These are phyloP conservation scores for Trypanosoma mega DNA, from an alignment of 208 protist species.

Conservation along the genomic window DNA sequence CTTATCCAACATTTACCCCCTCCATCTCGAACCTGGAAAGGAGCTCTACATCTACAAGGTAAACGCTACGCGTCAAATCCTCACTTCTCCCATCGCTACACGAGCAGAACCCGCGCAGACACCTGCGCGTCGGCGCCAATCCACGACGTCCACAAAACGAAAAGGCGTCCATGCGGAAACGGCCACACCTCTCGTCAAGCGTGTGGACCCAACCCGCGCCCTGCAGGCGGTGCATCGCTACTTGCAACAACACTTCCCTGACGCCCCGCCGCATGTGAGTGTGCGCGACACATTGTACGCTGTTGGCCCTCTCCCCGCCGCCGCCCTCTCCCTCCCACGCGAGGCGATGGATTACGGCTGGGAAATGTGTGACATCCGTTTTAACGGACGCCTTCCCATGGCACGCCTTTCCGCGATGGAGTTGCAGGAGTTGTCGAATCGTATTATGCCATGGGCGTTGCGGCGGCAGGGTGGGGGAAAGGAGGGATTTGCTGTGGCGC, in stretches of 20 bases:
- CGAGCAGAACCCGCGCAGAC: too few species aligned
- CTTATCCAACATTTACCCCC: constrained; percentile 72
- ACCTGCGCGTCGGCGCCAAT: too few species aligned
- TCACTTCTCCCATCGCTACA: too few species aligned
- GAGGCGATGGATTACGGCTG: constrained; percentile 74
- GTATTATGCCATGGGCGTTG: constrained; percentile 53
- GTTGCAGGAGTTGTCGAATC: constrained; percentile 73
- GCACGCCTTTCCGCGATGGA: constrained; percentile 37
- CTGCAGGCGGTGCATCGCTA: constrained; percentile 55
- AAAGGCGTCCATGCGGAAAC: background rate
- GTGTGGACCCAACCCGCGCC: constrained; percentile 40
- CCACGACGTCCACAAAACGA: constrained; percentile 1
- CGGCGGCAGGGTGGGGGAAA: constrained; percentile 2
- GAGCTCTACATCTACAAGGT: constrained; percentile 76
- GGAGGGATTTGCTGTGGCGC: constrained; percentile 37
- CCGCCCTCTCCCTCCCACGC: constrained; percentile 50
- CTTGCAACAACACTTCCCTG: constrained; percentile 30
- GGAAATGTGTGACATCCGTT: constrained; percentile 53
- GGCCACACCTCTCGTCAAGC: too few species aligned
- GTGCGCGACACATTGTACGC: constrained; percentile 61
- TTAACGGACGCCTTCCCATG: constrained; percentile 32
- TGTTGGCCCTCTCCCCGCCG: constrained; percentile 45
- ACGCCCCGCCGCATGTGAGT: constrained; percentile 46
- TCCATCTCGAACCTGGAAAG: constrained; percentile 29
- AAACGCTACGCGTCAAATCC: constrained; percentile 51